A percentile compares a stretch with the other conserved stretches of the same genome.
Conservation (phyloP, 2,329 filamentous ascomycete species). For the Furcasterigmium sp. region DNA sequence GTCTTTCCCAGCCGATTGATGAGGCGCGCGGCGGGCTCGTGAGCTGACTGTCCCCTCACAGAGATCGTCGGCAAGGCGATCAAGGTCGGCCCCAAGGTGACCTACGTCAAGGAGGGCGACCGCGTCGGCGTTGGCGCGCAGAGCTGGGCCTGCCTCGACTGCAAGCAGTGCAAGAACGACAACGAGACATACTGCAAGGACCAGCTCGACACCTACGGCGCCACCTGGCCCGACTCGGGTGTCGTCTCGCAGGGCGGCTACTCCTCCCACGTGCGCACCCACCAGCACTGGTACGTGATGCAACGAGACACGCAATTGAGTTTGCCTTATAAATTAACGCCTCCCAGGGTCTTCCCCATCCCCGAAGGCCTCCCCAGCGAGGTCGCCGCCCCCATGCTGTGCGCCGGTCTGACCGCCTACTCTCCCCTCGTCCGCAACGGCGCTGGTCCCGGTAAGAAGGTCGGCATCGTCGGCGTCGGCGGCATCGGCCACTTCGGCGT, state of each 20-base stretch:
- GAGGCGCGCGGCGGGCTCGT: not conserved
- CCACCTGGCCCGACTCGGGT: conserved; percentile 42
- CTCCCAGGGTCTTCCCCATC: conserved; percentile 53
- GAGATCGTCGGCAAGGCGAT: conserved; percentile 42
- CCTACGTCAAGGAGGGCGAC: conserved; percentile 47
- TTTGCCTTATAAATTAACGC: not conserved
- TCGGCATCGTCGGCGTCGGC: conserved; percentile 68
- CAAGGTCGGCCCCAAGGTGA: conserved; percentile 35
- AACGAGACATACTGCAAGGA: conserved; percentile 33
- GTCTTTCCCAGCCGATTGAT: conserved; percentile 5
- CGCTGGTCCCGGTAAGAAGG: conserved; percentile 71
- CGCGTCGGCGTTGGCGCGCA: conserved; percentile 54
- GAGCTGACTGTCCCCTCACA: conserved; percentile 1
- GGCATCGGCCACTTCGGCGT: conserved; percentile 69
- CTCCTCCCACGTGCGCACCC: conserved; percentile 52
- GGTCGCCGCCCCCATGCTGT: conserved; percentile 74
- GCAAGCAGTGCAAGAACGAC: conserved; percentile 31
- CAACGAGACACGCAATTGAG: not conserved
- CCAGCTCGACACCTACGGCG: conserved; percentile 42
- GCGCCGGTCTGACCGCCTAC: conserved; percentile 77
- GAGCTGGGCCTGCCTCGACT: conserved; percentile 41
- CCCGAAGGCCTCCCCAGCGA: conserved; percentile 61
- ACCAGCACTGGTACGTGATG: conserved; percentile 61
- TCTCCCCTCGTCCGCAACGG: conserved; percentile 73
- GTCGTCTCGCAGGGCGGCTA: conserved; percentile 56